Percentiles rank a stretch among this genome's conserved stretches.
Conservation (phyloP, 2,329 filamentous ascomycete genomes). For the Apiospora kogelbergensis region DNA sequence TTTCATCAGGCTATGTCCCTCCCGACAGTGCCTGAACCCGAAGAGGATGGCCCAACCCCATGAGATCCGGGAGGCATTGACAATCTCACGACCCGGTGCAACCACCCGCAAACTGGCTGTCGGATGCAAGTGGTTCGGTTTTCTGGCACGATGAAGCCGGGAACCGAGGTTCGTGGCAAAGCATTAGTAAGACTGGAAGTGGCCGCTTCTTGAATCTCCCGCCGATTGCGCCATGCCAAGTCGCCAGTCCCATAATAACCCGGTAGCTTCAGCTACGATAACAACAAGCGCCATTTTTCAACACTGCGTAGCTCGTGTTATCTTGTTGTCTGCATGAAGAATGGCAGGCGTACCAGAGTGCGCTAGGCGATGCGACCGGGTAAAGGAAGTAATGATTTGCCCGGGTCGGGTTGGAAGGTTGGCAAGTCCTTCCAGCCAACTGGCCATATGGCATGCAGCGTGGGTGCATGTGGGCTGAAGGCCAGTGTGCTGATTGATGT, state of each 20-base stretch:
- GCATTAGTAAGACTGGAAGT: background rate
- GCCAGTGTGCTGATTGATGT: background rate
- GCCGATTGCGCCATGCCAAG: background rate
- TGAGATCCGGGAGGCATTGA: background rate
- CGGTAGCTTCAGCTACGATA: background rate
- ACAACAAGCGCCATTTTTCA: background rate
- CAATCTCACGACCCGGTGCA: background rate
- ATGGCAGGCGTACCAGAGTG: background rate
- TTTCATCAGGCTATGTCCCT: constrained; percentile 11
- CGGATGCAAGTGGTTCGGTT: background rate
- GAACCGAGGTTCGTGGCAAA: background rate
- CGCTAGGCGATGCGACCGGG: background rate
- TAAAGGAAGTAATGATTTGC: background rate
- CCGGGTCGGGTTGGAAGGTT: background rate
- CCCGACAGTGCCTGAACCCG: constrained; percentile 13
- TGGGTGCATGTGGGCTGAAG: background rate
- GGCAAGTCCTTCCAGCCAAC: background rate
- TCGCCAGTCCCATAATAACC: background rate
- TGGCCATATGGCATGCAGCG: background rate
- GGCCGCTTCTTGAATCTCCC: background rate
- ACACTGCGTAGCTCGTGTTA: background rate
- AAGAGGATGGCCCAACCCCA: constrained; percentile 11
- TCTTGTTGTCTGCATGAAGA: background rate
- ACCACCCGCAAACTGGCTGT: background rate
- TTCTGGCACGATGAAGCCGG: background rate